These are phyloP conservation scores for Eurotiales sp. DNA, from an alignment of 2,329 filamentous ascomycete genomes.

Conservation along the genomic window DNA sequence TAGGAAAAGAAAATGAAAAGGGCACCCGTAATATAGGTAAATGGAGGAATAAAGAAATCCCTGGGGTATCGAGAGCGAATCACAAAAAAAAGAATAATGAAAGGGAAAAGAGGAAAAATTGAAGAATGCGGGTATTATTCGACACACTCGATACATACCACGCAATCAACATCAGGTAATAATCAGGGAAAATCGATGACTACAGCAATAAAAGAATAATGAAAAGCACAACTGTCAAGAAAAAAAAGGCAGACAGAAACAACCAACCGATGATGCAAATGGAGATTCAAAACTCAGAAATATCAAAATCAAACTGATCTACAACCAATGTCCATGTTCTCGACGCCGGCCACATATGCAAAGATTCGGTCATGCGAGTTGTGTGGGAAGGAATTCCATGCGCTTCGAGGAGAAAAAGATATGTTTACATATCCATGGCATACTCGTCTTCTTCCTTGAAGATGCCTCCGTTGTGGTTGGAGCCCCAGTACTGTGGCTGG, in stretches of 20 bases:
- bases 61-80: not conserved
- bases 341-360: constrained; percentile 31
- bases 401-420: constrained; percentile 10
- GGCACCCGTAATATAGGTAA: constrained; percentile 1
- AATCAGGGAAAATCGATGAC: not conserved
- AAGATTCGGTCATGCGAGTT: constrained; percentile 17
- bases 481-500: constrained; percentile 54
- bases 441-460: constrained; percentile 97
- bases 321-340: constrained; percentile 42
- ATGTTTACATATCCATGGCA: constrained; percentile 64
- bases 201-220: too few relatives aligned
- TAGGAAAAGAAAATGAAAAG: not conserved
- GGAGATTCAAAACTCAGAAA: constrained; percentile 24
- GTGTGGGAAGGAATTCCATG: constrained; percentile 5
- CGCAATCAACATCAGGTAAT: too few relatives aligned
- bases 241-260: constrained; percentile 13
- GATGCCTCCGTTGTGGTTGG: constrained; percentile 57
- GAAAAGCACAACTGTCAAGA: constrained; percentile 16
- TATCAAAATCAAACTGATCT: constrained; percentile 27
- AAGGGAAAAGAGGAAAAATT: not conserved
- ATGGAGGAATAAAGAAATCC: not conserved
- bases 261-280: constrained; percentile 29
- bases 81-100: not conserved
- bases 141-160: too few relatives aligned
- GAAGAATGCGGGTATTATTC: not conserved